Evolutionary conservation across 306 rosid species (phyloP), one percentile per base, ranked within the genome.

Genomic region (Fagus sylvatica): DNA sequence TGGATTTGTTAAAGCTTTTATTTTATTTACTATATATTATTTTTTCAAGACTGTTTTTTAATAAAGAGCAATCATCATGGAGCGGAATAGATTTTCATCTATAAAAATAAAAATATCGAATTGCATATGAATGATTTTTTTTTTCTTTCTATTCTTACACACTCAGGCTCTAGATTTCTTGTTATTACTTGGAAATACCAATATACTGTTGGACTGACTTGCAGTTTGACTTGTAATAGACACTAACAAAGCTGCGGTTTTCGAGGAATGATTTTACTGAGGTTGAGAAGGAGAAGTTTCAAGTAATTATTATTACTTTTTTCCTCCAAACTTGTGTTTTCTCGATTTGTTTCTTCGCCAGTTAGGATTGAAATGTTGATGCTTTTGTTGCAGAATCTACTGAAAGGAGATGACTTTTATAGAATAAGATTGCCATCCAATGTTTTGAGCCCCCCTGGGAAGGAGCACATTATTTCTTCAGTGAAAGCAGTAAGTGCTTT

Each of bases 211-310:
- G 34, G 36, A 68, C 43, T 79, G 70, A 82, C 54, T 49, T 75
- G 72, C 19, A 75, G 22, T 78, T 78, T 78, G 75, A 76, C 71
- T 71, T 84, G 76, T 80, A 33, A 53, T 82, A 95, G 98, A 92
- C 98, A 4, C 83, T 95, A 36, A 95, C 98, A n/a, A 95, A 95
- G 96, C 84, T 95, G 83, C 90, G 98, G 67, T 92, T 92, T 85
- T 87, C 89, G 7, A 87, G 98, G 73, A 86, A 91, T 78, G 74
- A 75, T 76, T 89, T 95, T 33, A 89, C 83, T 41, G 87, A 83
- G 46, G 84, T 61, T 36, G 98, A 92, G 84, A 80, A 80, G 88
- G 86, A 83, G 71, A 85, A 80, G 32, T 92, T 90, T 78, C 79
- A 80, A 41, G 98, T 95, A 86, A 82, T 49, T 56, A 1, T 69